These are phyloP conservation scores for Ustilago hordei DNA, from an alignment of 1,284 basidiomycete genomes.

Conservation along the genomic window DNA sequence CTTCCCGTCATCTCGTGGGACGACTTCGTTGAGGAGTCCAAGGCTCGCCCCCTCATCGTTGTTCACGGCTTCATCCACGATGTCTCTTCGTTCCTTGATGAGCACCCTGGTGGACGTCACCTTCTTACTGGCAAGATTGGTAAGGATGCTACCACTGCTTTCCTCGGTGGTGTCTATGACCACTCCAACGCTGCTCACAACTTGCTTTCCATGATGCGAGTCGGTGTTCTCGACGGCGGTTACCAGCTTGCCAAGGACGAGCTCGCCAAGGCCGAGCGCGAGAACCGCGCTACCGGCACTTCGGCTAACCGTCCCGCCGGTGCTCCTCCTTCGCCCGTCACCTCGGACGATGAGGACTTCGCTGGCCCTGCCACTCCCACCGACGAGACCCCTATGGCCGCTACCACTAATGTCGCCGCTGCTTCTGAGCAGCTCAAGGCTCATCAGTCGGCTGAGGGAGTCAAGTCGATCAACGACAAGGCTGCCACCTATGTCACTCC, in stretches of 20 bases:
- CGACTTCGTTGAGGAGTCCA: slow-evolving; percentile 66
- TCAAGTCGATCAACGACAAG: slow-evolving; percentile 49
- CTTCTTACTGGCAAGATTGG: slow-evolving; percentile 64
- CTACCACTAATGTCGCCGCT: slow-evolving; percentile 42
- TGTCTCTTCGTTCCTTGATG: slow-evolving; percentile 64
- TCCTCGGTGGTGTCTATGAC: slow-evolving; percentile 68
- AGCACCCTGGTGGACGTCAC: slow-evolving; percentile 67
- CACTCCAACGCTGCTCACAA: slow-evolving; percentile 69
- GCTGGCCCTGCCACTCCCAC: slow-evolving; percentile 47
- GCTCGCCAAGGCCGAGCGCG: slow-evolving; percentile 42
- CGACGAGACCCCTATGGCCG: slow-evolving; percentile 44
- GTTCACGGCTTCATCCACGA: slow-evolving; percentile 68
- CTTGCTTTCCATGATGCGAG: slow-evolving; percentile 67
- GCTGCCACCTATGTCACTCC: slow-evolving; percentile 62
- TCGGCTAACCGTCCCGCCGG: slow-evolving; percentile 48
- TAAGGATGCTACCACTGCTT: slow-evolving; percentile 67
- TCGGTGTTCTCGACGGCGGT: slow-evolving; percentile 68
- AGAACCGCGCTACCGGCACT: slow-evolving; percentile 48
- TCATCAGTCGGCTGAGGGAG: slow-evolving; percentile 40
- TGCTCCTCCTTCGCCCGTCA: slow-evolving; percentile 55
- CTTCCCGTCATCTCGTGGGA: slow-evolving; percentile 69
- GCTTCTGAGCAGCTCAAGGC: slow-evolving; percentile 52
- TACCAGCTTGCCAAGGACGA: slow-evolving; percentile 65
- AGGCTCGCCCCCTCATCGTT: slow-evolving; percentile 65
- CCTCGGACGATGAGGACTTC: slow-evolving; percentile 56